phyloP scores from a whole-genome alignment of 2,329 filamentous ascomycete genomes.

The Catunica adiposa region DNA sequence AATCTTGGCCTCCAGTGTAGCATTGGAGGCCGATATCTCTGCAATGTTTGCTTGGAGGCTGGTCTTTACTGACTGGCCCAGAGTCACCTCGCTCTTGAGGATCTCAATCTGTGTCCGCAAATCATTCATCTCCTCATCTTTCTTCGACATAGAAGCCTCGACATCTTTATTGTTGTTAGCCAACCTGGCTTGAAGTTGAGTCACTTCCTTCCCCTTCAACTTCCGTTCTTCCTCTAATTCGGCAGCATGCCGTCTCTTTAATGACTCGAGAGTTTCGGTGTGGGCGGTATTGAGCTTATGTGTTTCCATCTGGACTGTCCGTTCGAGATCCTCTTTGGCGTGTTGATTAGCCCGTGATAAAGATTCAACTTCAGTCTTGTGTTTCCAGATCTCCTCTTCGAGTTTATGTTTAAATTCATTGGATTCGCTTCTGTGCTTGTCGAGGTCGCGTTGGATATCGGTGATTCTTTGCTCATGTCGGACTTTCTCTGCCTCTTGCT shows the following conservation, averaged over 20 bases:
- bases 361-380: conserved; percentile 39
- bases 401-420: conserved; percentile 30
- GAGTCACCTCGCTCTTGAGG: conserved; percentile 35
- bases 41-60: conserved; percentile 35
- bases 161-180: conserved; percentile 36
- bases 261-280: conserved; percentile 47
- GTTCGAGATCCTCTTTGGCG: conserved; percentile 37
- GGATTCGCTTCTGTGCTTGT: conserved; percentile 33
- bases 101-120: conserved; percentile 28
- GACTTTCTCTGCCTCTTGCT: conserved; percentile 32
- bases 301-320: conserved; percentile 35
- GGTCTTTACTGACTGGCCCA: conserved; percentile 47
- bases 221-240: conserved; percentile 50
- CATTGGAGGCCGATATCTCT: conserved; percentile 42
- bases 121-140: conserved; percentile 38
- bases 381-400: conserved; percentile 23
- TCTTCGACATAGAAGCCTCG: conserved; percentile 30
- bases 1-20: conserved; percentile 56
- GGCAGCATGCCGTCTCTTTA: conserved; percentile 44
- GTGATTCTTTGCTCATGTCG: conserved; percentile 36
- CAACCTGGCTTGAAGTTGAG: conserved; percentile 41
- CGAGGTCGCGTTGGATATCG: conserved; percentile 38
- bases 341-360: conserved; percentile 35
- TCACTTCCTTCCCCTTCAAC: conserved; percentile 43
- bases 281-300: conserved; percentile 44